These are phyloP conservation scores for Microdochium paspali DNA, from an alignment of 2,329 filamentous ascomycete genomes.

Conservation along the genomic window DNA sequence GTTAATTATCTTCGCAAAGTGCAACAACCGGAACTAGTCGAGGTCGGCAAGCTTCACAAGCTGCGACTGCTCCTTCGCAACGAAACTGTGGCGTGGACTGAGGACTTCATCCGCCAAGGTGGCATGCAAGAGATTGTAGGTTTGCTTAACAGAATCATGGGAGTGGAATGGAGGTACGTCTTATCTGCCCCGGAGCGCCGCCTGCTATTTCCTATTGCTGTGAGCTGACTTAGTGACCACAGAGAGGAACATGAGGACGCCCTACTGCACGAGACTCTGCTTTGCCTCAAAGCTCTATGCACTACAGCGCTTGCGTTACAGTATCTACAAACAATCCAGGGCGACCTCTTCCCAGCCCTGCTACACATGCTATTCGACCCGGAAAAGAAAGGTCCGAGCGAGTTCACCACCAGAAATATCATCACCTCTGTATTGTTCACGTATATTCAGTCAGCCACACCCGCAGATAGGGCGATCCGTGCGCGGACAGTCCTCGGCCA, in stretches of 20 bases:
- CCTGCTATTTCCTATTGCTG: not conserved
- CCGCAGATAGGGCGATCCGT: slow-evolving; percentile 54
- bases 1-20: slow-evolving; percentile 77
- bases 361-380: slow-evolving; percentile 89
- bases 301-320: slow-evolving; percentile 82
- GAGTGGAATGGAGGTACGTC: slow-evolving; percentile 85
- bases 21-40: slow-evolving; percentile 71
- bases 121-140: slow-evolving; percentile 89
- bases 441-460: slow-evolving; percentile 63
- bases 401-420: slow-evolving; percentile 88
- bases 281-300: slow-evolving; percentile 89
- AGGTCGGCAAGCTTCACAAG: slow-evolving; percentile 94
- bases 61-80: slow-evolving; percentile 81
- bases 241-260: slow-evolving; percentile 95
- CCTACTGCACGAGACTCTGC: slow-evolving; percentile 80
- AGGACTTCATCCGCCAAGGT: slow-evolving; percentile 78
- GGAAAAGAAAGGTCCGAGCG: slow-evolving; percentile 95
- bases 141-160: slow-evolving; percentile 83
- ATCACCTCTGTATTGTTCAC: slow-evolving; percentile 84
- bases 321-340: slow-evolving; percentile 71
- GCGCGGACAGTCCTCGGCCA: slow-evolving; percentile 69
- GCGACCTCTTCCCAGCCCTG: slow-evolving; percentile 75
- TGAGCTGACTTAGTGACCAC: slow-evolving; percentile 2
- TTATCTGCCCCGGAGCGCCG: not conserved
- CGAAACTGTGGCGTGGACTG: slow-evolving; percentile 92